A percentile compares a stretch with the other conserved stretches of the same genome.
These are phyloP conservation scores for Candida silvicultrix DNA, from an alignment of 805 yeast genomes.

Conservation along the genomic window DNA sequence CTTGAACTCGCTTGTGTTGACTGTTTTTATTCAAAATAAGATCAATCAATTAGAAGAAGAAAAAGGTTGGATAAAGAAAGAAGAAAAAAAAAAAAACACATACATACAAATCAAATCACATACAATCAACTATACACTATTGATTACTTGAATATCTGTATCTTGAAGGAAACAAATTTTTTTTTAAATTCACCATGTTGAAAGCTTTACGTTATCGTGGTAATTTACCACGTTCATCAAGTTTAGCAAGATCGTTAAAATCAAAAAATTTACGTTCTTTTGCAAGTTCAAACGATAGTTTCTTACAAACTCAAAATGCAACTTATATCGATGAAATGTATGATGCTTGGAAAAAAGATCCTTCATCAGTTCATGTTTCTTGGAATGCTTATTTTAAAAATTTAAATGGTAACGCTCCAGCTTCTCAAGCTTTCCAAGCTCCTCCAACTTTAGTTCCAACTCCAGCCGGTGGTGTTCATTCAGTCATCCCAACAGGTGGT, in stretches of 20 bases:
- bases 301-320: slow-evolving; percentile 79
- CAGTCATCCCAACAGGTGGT: slow-evolving; percentile 42
- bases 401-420: slow-evolving; percentile 64
- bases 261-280: not conserved
- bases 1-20: not conserved
- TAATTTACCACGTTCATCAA: slow-evolving; percentile 18
- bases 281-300: slow-evolving; percentile 45
- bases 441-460: slow-evolving; percentile 89
- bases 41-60: not conserved
- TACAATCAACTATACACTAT: not conserved
- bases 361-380: slow-evolving; percentile 84
- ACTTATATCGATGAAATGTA: slow-evolving; percentile 97
- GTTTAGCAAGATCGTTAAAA: slow-evolving; percentile 7
- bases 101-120: too few species aligned
- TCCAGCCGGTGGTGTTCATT: slow-evolving; percentile 71
- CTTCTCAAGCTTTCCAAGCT: slow-evolving; percentile 74
- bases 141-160: too few species aligned
- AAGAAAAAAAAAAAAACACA: too few species aligned
- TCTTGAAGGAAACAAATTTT: too few species aligned
- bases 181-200: not conserved
- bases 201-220: slow-evolving; percentile 17
- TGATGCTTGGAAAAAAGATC: slow-evolving; percentile 88
- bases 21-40: not conserved
- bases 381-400: slow-evolving; percentile 98
- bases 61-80: too few species aligned